phyloP scores from a whole-genome alignment of 2,329 filamentous ascomycete genomes.

The Cordyceps pruinosa region DNA sequence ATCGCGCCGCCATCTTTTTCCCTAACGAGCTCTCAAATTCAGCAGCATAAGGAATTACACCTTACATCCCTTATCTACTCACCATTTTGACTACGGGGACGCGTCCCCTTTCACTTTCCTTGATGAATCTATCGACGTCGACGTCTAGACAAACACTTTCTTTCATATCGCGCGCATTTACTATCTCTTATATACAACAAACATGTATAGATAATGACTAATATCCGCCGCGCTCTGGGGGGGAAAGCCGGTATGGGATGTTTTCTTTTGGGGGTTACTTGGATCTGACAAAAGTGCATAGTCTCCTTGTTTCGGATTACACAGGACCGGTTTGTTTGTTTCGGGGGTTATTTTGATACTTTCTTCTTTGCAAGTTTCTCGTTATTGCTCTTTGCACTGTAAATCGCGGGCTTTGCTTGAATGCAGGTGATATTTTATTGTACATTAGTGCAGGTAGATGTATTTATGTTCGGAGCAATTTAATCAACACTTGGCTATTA shows the following conservation, averaged over 20 bases:
- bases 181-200: background rate
- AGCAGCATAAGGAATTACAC: background rate
- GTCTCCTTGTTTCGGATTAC: background rate
- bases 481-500: background rate
- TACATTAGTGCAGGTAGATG: background rate
- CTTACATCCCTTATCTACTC: background rate
- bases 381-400: background rate
- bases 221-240: constrained; percentile 2
- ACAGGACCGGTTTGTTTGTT: background rate
- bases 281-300: background rate
- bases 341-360: background rate
- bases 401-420: background rate
- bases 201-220: constrained; percentile 10
- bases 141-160: constrained; percentile 11
- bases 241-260: background rate
- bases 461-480: too few species aligned
- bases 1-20: background rate
- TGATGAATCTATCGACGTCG: constrained; percentile 11
- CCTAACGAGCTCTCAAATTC: background rate
- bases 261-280: background rate
- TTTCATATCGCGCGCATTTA: constrained; percentile 2
- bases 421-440: background rate
- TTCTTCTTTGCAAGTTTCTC: background rate
- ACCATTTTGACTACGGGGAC: background rate
- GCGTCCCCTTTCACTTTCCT: background rate